A percentile compares a stretch with the other conserved stretches of the same genome.
Evolutionary conservation across 495 filamentous ascomycete species (phyloP).

Genomic region (Penicillium dipodomyicola): DNA sequence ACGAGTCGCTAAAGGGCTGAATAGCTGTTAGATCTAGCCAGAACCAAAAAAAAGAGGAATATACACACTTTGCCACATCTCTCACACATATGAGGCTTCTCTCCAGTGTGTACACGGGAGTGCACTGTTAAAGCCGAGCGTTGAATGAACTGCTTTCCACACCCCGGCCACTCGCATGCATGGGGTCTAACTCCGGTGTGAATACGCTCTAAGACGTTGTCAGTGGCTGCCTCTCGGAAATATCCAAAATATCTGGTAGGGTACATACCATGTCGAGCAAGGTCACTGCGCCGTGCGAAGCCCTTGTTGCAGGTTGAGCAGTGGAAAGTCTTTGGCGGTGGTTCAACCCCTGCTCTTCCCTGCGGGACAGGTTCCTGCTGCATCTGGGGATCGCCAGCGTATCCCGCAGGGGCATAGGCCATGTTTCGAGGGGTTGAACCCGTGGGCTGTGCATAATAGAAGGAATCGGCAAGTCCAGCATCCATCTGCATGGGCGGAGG

Average conservation of each 20-base stretch:
- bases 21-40: constrained; percentile 12
- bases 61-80: constrained; percentile 83
- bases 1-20: constrained; percentile 98
- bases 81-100: constrained; percentile 98
- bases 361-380: constrained; percentile 36
- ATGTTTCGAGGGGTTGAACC: constrained; percentile 57
- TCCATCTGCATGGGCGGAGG: constrained; percentile 48
- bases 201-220: constrained; percentile 70
- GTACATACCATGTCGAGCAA: constrained; percentile 85
- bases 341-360: constrained; percentile 47
- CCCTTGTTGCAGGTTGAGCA: constrained; percentile 88
- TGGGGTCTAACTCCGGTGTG: constrained; percentile 91
- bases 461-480: constrained; percentile 25
- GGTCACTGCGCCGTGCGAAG: constrained; percentile 91
- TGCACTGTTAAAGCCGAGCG: constrained; percentile 97
- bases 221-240: constrained; percentile 22
- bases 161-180: constrained; percentile 85
- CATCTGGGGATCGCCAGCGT: constrained; percentile 35
- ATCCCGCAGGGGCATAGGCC: constrained; percentile 44
- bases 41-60: background rate
- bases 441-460: constrained; percentile 29
- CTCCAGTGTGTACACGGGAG: constrained; percentile 90
- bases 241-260: background rate
- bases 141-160: constrained; percentile 96
- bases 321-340: constrained; percentile 78